Conservation (phyloP, 2,329 filamentous ascomycete genomes). For the Alternaria dauci region DNA sequence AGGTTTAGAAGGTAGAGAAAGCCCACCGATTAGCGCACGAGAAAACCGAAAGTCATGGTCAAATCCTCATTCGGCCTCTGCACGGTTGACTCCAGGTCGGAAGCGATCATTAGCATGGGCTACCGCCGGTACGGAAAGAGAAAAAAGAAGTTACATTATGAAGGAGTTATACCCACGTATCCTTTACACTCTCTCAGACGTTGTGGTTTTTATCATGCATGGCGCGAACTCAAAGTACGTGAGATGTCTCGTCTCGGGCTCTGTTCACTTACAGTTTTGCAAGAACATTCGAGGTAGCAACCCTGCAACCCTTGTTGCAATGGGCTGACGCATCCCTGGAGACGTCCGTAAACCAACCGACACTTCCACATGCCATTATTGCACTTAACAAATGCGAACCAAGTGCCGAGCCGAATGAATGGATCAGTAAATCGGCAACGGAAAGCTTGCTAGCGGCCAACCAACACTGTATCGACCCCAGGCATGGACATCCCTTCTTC, state of each 20-base stretch:
- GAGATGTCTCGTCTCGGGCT: not conserved
- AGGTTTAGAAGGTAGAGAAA: conserved; percentile 61
- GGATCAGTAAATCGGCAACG: conserved; percentile 56
- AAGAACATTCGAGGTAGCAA: conserved; percentile 16
- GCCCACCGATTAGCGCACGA: conserved; percentile 41
- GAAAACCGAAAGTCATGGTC: not conserved
- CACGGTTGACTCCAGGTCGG: not conserved
- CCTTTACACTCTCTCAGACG: conserved; percentile 56
- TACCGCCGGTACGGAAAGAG: not conserved
- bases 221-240: not conserved
- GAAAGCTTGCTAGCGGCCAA: conserved; percentile 43
- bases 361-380: conserved; percentile 64
- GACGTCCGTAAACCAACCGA: conserved; percentile 60
- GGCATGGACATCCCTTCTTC: conserved; percentile 5
- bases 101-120: not conserved
- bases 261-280: not conserved
- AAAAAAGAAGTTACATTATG: conserved; percentile 50
- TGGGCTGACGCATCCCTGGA: conserved; percentile 22
- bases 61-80: not conserved
- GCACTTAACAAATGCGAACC: conserved; percentile 54
- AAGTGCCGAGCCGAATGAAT: conserved; percentile 39
- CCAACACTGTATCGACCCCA: not conserved
- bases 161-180: conserved; percentile 53
- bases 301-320: conserved; percentile 14
- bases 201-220: conserved; percentile 52